phyloP scores from a whole-genome alignment of 805 yeast genomes.

The Zygosaccharomyces gambellarensis region DNA sequence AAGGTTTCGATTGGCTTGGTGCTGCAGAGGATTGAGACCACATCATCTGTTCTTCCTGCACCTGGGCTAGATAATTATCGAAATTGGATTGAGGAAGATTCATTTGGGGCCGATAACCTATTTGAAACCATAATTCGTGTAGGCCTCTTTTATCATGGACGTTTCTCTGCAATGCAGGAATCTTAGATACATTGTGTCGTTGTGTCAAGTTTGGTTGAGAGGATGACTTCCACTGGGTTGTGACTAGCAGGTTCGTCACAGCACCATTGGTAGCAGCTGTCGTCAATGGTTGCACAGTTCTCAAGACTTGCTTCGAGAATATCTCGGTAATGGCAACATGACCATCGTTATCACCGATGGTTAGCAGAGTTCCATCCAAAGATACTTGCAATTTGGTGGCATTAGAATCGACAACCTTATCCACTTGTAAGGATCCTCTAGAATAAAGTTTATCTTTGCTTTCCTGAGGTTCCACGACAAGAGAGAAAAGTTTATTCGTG shows the following conservation, averaged over 20 bases:
- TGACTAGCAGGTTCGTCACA: conserved; percentile 26
- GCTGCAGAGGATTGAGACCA: conserved; percentile 38
- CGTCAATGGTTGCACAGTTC: conserved; percentile 40
- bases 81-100: conserved; percentile 34
- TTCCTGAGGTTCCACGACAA: conserved; percentile 32
- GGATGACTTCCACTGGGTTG: conserved; percentile 7
- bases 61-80: conserved; percentile 45
- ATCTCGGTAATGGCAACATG: conserved; percentile 63
- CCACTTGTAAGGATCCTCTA: conserved; percentile 28
- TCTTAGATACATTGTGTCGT: conserved; percentile 26
- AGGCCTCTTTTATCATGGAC: conserved; percentile 41
- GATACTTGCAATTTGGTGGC: conserved; percentile 57
- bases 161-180: conserved; percentile 65
- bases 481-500: conserved; percentile 38
- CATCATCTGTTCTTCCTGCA: conserved; percentile 47
- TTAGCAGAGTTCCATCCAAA: conserved; percentile 66
- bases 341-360: conserved; percentile 75
- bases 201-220: conserved; percentile 1
- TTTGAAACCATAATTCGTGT: conserved; percentile 41
- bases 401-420: conserved; percentile 23
- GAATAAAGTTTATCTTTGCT: conserved; percentile 18
- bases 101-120: conserved; percentile 16
- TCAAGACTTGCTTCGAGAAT: conserved; percentile 61
- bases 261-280: conserved; percentile 25
- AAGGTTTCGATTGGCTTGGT: conserved; percentile 24